Conservation (phyloP, 306 rosid species). For the Prinsepia uniflora region DNA sequence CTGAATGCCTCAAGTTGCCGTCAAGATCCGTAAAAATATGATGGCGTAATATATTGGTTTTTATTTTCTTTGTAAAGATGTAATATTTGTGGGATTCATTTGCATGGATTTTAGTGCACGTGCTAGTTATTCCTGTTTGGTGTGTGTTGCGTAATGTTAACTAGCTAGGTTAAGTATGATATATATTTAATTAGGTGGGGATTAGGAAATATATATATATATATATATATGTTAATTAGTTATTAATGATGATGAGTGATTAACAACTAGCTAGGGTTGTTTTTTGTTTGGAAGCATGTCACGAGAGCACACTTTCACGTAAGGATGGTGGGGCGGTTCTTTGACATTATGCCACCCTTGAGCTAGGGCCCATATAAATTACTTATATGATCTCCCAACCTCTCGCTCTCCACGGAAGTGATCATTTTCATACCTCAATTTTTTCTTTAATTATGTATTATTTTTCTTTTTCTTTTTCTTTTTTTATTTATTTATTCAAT, state of each 20-base stretch:
- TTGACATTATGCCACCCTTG: background rate
- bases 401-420: background rate
- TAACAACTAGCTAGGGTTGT: conserved; percentile 6
- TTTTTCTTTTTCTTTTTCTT: too few relatives aligned
- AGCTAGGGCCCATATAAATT: background rate
- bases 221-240: background rate
- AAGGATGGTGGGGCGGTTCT: background rate
- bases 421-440: too few relatives aligned
- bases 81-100: conserved; percentile 30
- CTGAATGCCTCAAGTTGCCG: background rate
- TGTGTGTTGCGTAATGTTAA: background rate
- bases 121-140: conserved; percentile 47
- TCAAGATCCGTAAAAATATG: conserved; percentile 9
- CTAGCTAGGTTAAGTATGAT: conserved; percentile 26
- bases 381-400: background rate
- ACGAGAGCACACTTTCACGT: conserved; percentile 17
- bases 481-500: too few relatives aligned
- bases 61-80: background rate
- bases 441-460: too few relatives aligned
- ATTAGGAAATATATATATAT: background rate
- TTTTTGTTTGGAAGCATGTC: conserved; percentile 48
- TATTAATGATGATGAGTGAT: background rate
- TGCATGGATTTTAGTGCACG: conserved; percentile 62
- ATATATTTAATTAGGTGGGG: background rate
- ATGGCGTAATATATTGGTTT: background rate